Conservation (phyloP, 257 asterid species). For the Echium plantagineum region DNA sequence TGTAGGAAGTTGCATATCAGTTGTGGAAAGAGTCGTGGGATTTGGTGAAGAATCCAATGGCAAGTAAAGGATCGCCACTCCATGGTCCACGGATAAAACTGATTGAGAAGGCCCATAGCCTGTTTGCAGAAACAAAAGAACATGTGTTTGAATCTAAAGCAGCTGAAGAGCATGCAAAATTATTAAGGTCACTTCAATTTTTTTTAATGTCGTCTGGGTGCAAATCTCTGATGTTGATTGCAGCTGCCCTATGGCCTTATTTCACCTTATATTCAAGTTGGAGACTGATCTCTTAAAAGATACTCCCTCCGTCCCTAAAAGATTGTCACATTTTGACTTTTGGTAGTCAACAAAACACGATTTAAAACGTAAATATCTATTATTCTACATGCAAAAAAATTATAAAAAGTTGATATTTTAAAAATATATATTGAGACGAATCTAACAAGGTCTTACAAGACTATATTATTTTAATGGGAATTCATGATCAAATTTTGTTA, state of each 20-base stretch:
- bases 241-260: not conserved
- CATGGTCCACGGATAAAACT: conserved; percentile 78
- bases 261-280: too few relatives aligned
- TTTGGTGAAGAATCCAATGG: conserved; percentile 64
- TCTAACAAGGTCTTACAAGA: too few relatives aligned
- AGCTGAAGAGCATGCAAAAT: conserved; percentile 97
- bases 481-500: too few relatives aligned
- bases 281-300: too few relatives aligned
- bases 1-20: conserved; percentile 75
- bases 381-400: too few relatives aligned
- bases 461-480: too few relatives aligned
- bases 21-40: conserved; percentile 96
- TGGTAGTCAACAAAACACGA: too few relatives aligned
- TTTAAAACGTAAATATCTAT: too few relatives aligned
- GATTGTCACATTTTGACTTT: too few relatives aligned
- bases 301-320: too few relatives aligned
- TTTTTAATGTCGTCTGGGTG: not conserved
- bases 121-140: conserved; percentile 73
- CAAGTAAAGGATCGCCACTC: conserved; percentile 69
- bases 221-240: not conserved
- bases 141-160: conserved; percentile 84
- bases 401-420: too few relatives aligned
- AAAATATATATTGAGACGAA: too few relatives aligned
- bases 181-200: conserved; percentile 47
- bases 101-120: conserved; percentile 70